A percentile compares a stretch with the other conserved stretches of the same genome.
These are phyloP conservation scores for Xanthoparmelia taractica DNA, from an alignment of 495 filamentous ascomycete genomes.

Conservation along the genomic window DNA sequence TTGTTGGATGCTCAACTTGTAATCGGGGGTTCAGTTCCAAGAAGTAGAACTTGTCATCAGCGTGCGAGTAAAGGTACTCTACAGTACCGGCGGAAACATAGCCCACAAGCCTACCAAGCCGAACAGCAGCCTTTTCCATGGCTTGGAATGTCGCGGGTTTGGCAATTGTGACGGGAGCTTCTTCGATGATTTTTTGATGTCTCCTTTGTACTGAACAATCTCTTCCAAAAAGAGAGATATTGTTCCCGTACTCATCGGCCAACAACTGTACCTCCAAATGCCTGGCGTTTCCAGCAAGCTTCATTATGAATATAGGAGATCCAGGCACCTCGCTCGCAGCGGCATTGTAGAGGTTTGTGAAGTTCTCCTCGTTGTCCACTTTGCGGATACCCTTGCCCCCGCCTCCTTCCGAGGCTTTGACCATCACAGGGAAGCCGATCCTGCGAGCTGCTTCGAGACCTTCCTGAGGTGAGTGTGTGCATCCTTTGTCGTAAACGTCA, in stretches of 20 bases:
- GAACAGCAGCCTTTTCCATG: conserved; percentile 96
- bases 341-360: conserved; percentile 79
- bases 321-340: conserved; percentile 97
- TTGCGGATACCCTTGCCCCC: conserved; percentile 99
- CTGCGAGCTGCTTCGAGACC: conserved; percentile 76
- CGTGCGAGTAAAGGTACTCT: conserved; percentile 97
- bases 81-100: conserved; percentile 99
- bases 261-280: conserved; percentile 97
- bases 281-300: conserved; percentile 89
- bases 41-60: conserved; percentile 99
- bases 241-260: conserved; percentile 98
- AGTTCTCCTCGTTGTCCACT: conserved; percentile 78
- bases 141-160: conserved; percentile 79
- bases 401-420: conserved; percentile 99
- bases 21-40: conserved; percentile 95
- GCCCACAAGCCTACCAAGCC: conserved; percentile 85
- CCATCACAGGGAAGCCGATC: conserved; percentile 98
- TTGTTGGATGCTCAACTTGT: conserved; percentile 98
- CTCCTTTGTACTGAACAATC: conserved; percentile 98
- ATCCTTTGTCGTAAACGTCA: conserved; percentile 81
- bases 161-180: conserved; percentile 94
- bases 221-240: conserved; percentile 96
- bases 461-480: conserved; percentile 79
- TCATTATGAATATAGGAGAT: conserved; percentile 99
- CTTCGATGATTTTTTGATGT: conserved; percentile 99